Base-by-base conservation (phyloP, 768 basidiomycete species). In the Sistotremastrum suecicum region DNA sequence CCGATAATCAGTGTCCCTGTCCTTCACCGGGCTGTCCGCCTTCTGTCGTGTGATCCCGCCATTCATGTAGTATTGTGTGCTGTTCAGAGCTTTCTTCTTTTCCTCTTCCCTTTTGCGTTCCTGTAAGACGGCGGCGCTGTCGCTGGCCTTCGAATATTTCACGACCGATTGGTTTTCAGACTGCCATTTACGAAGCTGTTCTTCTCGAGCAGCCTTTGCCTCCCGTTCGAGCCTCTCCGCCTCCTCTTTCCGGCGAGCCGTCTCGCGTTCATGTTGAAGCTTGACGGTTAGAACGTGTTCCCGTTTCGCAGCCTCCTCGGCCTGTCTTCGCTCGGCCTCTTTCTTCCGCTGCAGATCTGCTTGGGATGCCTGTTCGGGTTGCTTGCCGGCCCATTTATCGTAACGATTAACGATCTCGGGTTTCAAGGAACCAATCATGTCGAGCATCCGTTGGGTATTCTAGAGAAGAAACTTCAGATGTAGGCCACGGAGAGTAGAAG, bases 381-480 rank as follows among this genome's bases (percentile, higher is more conserved):
- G 63, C 36, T 63, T 60, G 35, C 61, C 60, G 7, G 62, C 56
- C 80, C 80, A 85, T 42, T 67, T 64, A 43, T 82, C 79, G 51
- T 75, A 77, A 10, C 78, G 71, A 38, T 75, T 71, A 39, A 82
- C 71, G 5, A 88, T 69, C 3, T 64, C 54, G 6, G 74, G 72
- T 48, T 85, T 86, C 44, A 89, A 66, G 29, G 74, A 68, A 41
- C 75, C 66, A 33, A 89, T 72, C 51, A 68, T 69, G 48, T 75
- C 70, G 39, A 88, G 70, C 43, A 87, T 82, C 46, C 83, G 73
- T 56, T 83, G 76, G 11, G 83, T 83, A 45, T 84, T 81, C 81
- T 84, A 40, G 33, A 48, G 39, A 45, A 28, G 40, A 5, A 38
- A 38, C 34, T 30, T 37, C 10, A 11, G 29, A 38, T 37, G 28